A percentile compares a stretch with the other conserved stretches of the same genome.
These are phyloP conservation scores for Oryza officinalis DNA, from an alignment of 176 grass and related monocot genomes.

Conservation along the genomic window DNA sequence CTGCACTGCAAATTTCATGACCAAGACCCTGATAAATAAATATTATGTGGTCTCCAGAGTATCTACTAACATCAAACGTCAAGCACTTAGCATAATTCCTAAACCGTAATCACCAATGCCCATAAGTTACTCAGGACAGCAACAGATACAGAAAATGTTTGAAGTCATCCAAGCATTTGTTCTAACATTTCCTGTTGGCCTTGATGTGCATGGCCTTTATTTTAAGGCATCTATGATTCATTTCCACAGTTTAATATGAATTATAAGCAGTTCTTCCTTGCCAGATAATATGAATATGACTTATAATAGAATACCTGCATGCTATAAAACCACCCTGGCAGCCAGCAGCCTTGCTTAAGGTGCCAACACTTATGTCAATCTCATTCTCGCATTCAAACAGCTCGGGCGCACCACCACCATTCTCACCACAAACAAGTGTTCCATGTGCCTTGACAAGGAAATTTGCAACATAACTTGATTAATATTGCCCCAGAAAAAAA, in stretches of 20 bases:
- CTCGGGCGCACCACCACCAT: conserved; percentile 72
- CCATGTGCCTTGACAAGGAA: conserved; percentile 75
- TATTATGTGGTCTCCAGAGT: neutral
- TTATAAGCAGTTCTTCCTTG: neutral
- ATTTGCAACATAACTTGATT: conserved; percentile 22
- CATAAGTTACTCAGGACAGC: neutral
- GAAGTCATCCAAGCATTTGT: neutral
- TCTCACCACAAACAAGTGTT: conserved; percentile 87
- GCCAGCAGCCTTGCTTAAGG: conserved; percentile 83
- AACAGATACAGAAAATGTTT: neutral
- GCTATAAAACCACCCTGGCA: conserved; percentile 91
- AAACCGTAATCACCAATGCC: neutral
- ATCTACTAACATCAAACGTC: conserved; percentile 1
- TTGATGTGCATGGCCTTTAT: neutral
- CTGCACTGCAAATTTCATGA: neutral
- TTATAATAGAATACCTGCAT: conserved; percentile 63
- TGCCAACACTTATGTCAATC: conserved; percentile 86
- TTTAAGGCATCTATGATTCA: neutral
- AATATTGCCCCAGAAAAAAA: conserved; percentile 1
- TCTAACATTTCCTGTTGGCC: neutral
- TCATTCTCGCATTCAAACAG: conserved; percentile 72
- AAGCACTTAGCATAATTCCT: neutral
- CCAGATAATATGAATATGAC: neutral
- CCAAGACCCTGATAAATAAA: neutral
- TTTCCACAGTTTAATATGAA: conserved; percentile 8